Evolutionary conservation across 2,329 filamentous ascomycete species (phyloP).

Genomic region (Alternaria brassicae): DNA sequence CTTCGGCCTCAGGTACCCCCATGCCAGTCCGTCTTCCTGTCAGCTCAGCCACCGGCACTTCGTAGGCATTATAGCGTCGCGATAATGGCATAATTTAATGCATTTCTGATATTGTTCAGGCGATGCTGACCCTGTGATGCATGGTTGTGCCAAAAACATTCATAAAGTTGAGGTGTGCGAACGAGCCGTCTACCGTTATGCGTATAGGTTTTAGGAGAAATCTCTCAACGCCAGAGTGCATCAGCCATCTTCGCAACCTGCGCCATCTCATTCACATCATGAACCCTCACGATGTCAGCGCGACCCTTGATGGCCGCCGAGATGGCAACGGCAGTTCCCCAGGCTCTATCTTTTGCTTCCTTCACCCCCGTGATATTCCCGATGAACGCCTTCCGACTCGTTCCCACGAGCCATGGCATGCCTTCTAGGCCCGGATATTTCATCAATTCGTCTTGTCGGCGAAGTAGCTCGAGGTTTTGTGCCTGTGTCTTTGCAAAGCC

Average conservation of each 20-base stretch:
- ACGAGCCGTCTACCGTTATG: neutral
- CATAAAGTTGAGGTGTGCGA: neutral
- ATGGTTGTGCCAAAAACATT: neutral
- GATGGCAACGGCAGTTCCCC: constrained; percentile 89
- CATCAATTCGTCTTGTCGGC: constrained; percentile 67
- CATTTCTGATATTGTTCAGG: neutral
- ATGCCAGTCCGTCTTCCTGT: constrained; percentile 43
- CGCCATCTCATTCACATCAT: constrained; percentile 87
- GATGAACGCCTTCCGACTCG: constrained; percentile 89
- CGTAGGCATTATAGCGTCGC: constrained; percentile 9
- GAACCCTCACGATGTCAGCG: constrained; percentile 89
- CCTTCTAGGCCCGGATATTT: constrained; percentile 62
- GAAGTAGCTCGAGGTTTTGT: constrained; percentile 83
- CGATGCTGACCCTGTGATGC: neutral
- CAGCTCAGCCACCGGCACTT: constrained; percentile 33
- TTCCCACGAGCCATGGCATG: constrained; percentile 87
- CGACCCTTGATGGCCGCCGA: constrained; percentile 85
- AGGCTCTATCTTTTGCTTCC: constrained; percentile 72
- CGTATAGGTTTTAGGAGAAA: no score
- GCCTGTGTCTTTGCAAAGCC: constrained; percentile 86
- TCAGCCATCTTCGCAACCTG: constrained; percentile 87
- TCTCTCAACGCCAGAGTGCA: constrained; percentile 75
- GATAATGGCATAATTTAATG: constrained; percentile 20
- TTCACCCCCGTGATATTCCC: constrained; percentile 79
- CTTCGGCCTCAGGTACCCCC: constrained; percentile 32